Evolutionary conservation across 2,329 filamentous ascomycete genomes (phyloP), one percentile per base, ranked within the genome.

Genomic region (Aspergillus pseudoterreus): DNA sequence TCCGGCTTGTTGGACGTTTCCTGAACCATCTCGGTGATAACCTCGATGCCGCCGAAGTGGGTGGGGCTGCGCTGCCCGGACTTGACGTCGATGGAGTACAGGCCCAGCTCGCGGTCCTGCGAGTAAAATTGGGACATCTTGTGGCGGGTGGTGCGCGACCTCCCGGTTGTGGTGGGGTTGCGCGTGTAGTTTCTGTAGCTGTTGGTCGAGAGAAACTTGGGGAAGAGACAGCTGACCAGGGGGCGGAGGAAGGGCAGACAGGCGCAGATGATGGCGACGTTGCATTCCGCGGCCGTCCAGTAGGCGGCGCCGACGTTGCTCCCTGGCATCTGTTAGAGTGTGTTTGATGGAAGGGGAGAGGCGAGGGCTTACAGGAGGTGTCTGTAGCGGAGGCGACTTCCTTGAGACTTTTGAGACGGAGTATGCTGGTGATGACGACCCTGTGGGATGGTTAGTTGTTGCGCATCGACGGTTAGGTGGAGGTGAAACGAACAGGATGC

Each of bases 201-300:
- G 43, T 60, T 57, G 9, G 60, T 66, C 1, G 65, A 63, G 19
- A 68, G 60, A 10, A 69, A 51, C 19, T 58, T 64, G 33, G 74
- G 74, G 56, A 73, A 69, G 54, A 75, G 67, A 27, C 63, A 61
- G 50, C 61, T 70, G 54, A 71, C 58, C 9, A 74, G 54, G 3
- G 69, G 68, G 4, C 71, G 68, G 30, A 74, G 63, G 50, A 70
- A 70, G 10, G 72, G 71, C 4, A 74, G 68, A 19, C 69, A 74
- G 36, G 71, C 66, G 51, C 70, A 73, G 39, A 74, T 69, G 35
- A 75, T 75, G 32, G 68, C 70, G 39, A 73, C 63, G 51, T 74
- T 74, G 59, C 69, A 67, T 57, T 75, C 72, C 36, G 71, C 71
- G 5, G 71, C 66, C 4, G 71, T 72, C 72, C 72, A 75, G 54